Base-by-base conservation (phyloP, 257 asterid genomes). In the Plantago major region DNA sequence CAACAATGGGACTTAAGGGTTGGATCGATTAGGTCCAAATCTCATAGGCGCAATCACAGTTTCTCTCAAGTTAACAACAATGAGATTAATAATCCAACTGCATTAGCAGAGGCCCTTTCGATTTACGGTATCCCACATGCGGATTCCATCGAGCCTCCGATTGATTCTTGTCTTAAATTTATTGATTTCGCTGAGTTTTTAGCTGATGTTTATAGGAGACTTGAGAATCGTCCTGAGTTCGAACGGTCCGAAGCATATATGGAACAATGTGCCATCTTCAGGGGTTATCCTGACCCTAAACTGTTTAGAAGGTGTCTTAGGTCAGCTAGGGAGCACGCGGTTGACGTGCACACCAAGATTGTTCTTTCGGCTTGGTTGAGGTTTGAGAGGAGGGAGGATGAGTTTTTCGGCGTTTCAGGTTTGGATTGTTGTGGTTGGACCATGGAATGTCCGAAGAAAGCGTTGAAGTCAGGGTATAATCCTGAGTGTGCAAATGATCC, bases 361-460 rank as follows among this genome's bases (percentile, higher is more conserved):
- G 95, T 93, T 2, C 81, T 93, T 9, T 84, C 97, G 0, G 81
- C 97, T n/a, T 92, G 99, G 99, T 67, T 93, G 79, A 87, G 96
- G 78, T 87, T 58, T 58, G 96, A 89, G 69, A 79, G 97, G 67
- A 80, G 96, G 72, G 99, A 93, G 72, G 94, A 87, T 22, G 97
- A 87, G 85, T 71, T 93, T 68, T 65, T 81, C 28, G 99, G 99
- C 46, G 74, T 85, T 43, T 83, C 94, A 0, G 87, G 96, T 0
- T 83, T 93, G 97, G 88, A 87, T 72, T 89, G 99, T 67, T 77
- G 84, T 48, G 90, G 96, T 11, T 68, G 91, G 74, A 82, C 67
- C 63, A 74, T 85, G 86, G 99, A 93, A 48, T 93, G 99, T 80
- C 97, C 95, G 0, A 82, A 67, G 66, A 65, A 54, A 55, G 75